Conservation (phyloP, 805 yeast genomes). For the Candida anglica region DNA sequence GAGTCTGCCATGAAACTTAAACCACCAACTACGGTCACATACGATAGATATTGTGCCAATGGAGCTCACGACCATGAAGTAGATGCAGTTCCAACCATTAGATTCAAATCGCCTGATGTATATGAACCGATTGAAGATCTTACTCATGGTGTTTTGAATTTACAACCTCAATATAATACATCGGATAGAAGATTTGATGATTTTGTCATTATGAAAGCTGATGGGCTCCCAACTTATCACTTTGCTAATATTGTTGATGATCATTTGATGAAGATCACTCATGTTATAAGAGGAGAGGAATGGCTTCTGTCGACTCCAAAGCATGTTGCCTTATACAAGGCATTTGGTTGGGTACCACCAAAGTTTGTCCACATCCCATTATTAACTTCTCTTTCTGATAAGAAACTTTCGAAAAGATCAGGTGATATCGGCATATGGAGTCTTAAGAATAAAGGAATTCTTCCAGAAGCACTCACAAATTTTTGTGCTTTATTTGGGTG, state of each 20-base stretch:
- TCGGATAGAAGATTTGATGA: conserved; percentile 82
- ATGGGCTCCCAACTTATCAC: conserved; percentile 93
- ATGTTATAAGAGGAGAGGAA: conserved; percentile 95
- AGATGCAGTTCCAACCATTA: conserved; percentile 44
- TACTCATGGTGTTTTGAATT: conserved; percentile 70
- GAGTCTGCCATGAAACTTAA: conserved; percentile 67
- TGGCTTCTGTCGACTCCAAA: conserved; percentile 97
- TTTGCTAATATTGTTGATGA: conserved; percentile 96
- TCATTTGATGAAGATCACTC: conserved; percentile 86
- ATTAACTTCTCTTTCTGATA: conserved; percentile 65
- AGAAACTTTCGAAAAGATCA: conserved; percentile 80
- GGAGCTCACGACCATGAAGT: conserved; percentile 35
- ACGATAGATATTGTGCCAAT: conserved; percentile 76
- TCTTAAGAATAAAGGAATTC: conserved; percentile 55
- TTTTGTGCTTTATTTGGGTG: conserved; percentile 92
- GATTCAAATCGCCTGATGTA: conserved; percentile 71
- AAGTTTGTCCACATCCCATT: conserved; percentile 85
- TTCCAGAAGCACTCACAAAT: conserved; percentile 85
- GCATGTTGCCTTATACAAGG: conserved; percentile 80
- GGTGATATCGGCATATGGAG: conserved; percentile 74
- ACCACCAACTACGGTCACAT: conserved; percentile 91
- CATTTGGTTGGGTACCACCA: conserved; percentile 86
- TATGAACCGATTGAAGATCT: conserved; percentile 71
- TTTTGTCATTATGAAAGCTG: conserved; percentile 86
- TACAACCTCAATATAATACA: conserved; percentile 75